A percentile compares a stretch with the other conserved stretches of the same genome.
Conservation (phyloP, 352 stramenopile species). For the Globisporangium paroecandrum region DNA sequence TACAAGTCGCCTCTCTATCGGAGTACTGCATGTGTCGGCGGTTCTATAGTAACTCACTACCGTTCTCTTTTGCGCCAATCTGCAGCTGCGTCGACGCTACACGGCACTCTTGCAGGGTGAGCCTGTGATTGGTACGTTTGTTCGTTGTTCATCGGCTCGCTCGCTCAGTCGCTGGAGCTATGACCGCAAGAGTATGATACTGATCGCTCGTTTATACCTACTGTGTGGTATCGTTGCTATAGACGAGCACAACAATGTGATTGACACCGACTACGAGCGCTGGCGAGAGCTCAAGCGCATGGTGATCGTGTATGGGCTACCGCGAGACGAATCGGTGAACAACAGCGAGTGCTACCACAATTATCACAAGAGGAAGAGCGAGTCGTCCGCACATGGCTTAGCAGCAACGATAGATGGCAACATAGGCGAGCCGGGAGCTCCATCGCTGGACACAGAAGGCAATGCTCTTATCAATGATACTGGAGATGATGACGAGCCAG, state of each 20-base stretch:
- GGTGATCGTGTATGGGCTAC: constrained; percentile 75
- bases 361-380: neutral
- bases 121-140: constrained; percentile 35
- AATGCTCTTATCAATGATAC: neutral
- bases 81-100: constrained; percentile 45
- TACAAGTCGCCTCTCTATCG: neutral
- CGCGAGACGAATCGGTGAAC: constrained; percentile 33
- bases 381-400: neutral
- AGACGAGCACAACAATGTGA: constrained; percentile 33
- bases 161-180: no score
- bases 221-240: neutral
- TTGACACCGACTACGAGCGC: constrained; percentile 68
- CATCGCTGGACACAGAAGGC: neutral
- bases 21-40: neutral
- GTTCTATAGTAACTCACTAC: neutral
- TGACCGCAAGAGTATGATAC: neutral
- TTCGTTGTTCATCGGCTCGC: neutral
- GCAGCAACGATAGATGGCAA: neutral
- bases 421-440: constrained; percentile 12
- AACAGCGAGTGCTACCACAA: constrained; percentile 1
- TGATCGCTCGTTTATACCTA: neutral
- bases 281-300: constrained; percentile 83
- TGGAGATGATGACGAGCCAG: neutral
- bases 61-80: neutral
- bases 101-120: constrained; percentile 39